Percentiles rank a stretch among this genome's conserved stretches.
These are phyloP conservation scores for Castanospermum australe DNA, from an alignment of 306 rosid genomes.

Conservation along the genomic window DNA sequence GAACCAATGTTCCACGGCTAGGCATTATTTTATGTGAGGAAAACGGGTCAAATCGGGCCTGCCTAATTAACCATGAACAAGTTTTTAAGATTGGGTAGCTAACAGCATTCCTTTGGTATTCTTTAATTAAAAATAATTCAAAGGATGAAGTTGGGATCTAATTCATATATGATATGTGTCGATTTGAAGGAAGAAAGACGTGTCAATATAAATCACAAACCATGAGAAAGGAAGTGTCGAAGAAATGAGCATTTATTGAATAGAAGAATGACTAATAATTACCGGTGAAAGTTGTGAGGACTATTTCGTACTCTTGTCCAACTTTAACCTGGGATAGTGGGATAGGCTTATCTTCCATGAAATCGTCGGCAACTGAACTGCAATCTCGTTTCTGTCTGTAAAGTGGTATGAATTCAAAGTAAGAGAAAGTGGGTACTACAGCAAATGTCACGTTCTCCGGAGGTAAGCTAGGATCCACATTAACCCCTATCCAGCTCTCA, in stretches of 20 bases:
- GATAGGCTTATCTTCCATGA: constrained; percentile 71
- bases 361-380: constrained; percentile 48
- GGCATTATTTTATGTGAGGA: constrained; percentile 27
- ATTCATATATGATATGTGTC: neutral
- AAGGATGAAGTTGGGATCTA: neutral
- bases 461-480: constrained; percentile 70
- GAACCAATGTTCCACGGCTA: neutral
- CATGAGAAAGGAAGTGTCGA: neutral
- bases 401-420: constrained; percentile 92
- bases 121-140: neutral
- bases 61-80: neutral
- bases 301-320: constrained; percentile 86
- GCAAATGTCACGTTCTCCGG: constrained; percentile 83
- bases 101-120: neutral
- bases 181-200: neutral
- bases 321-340: constrained; percentile 69
- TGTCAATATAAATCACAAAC: neutral
- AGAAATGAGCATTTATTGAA: neutral
- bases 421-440: constrained; percentile 82
- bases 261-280: constrained; percentile 2
- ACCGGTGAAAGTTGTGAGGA: constrained; percentile 95
- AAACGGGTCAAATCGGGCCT: neutral
- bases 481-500: constrained; percentile 97
- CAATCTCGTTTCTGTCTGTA: constrained; percentile 39
- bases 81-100: neutral